A percentile compares a stretch with the other conserved stretches of the same genome.
phyloP scores from a whole-genome alignment of 129 eudicot genomes.

The Chrysanthemum lavandulifolium region DNA sequence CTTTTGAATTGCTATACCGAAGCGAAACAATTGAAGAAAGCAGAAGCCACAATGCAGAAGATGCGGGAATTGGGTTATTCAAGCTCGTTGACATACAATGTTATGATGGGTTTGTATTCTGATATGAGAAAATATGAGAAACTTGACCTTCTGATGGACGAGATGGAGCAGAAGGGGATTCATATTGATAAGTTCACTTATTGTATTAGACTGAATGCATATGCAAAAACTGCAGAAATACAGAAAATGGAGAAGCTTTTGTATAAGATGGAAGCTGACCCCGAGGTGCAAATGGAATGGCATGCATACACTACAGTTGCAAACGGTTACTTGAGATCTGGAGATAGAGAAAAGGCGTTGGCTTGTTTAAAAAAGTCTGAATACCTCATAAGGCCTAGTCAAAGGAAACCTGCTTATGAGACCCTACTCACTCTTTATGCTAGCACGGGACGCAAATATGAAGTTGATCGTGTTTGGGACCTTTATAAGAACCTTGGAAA shows the following conservation, averaged over 20 bases:
- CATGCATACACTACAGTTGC: slow-evolving; percentile 41
- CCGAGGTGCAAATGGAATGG: slow-evolving; percentile 37
- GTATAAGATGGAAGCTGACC: slow-evolving; percentile 51
- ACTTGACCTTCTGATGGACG: slow-evolving; percentile 39
- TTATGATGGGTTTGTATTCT: slow-evolving; percentile 51
- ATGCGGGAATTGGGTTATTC: slow-evolving; percentile 40
- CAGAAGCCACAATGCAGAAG: slow-evolving; percentile 50
- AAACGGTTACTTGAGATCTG: slow-evolving; percentile 47
- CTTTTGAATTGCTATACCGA: slow-evolving; percentile 46
- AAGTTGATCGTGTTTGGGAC: slow-evolving; percentile 55
- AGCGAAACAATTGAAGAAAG: slow-evolving; percentile 38
- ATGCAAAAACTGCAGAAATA: slow-evolving; percentile 33
- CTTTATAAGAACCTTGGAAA: slow-evolving; percentile 34
- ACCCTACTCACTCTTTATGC: slow-evolving; percentile 48
- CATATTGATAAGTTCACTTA: slow-evolving; percentile 34
- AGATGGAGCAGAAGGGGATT: slow-evolving; percentile 50
- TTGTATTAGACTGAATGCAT: slow-evolving; percentile 43
- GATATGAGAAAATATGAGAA: slow-evolving; percentile 31
- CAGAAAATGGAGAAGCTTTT: slow-evolving; percentile 51
- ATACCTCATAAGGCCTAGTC: slow-evolving; percentile 27
- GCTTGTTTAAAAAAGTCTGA: slow-evolving; percentile 39
- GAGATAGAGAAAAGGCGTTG: slow-evolving; percentile 37
- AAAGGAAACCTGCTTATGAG: slow-evolving; percentile 32
- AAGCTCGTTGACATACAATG: slow-evolving; percentile 43
- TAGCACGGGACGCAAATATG: slow-evolving; percentile 37